phyloP scores from a whole-genome alignment of 2,329 filamentous ascomycete species.

The Alternaria gansuensis region DNA sequence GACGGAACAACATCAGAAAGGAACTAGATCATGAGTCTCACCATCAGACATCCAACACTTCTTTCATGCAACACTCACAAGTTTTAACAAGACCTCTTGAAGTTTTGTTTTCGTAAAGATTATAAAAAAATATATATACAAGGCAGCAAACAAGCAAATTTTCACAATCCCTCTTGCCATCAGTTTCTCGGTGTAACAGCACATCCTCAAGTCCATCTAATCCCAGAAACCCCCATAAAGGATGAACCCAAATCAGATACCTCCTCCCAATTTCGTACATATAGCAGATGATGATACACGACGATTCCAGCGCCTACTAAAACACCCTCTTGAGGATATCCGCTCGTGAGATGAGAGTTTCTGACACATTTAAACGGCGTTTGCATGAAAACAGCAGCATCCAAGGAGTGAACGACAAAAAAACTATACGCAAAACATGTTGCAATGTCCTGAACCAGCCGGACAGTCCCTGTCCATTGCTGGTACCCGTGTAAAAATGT shows the following conservation, averaged over 20 bases:
- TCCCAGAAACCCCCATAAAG: constrained; percentile 10
- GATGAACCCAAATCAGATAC: constrained; percentile 23
- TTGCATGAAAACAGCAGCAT: constrained; percentile 9
- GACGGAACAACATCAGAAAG: not conserved
- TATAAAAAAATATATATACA: constrained; percentile 32
- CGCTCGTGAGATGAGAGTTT: constrained; percentile 43
- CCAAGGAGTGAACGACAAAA: not conserved
- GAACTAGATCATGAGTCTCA: not conserved
- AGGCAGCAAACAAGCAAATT: constrained; percentile 17
- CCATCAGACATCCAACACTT: not conserved
- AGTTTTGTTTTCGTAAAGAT: constrained; percentile 20
- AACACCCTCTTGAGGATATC: constrained; percentile 25
- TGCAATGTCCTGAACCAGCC: constrained; percentile 16
- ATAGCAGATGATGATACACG: constrained; percentile 40
- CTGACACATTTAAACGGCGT: constrained; percentile 31
- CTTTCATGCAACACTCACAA: not conserved
- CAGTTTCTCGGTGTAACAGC: constrained; percentile 33
- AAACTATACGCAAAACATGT: constrained; percentile 18
- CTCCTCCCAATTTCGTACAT: constrained; percentile 28
- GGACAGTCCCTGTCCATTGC: constrained; percentile 30
- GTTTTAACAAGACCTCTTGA: too few relatives aligned
- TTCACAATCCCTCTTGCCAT: constrained; percentile 16
- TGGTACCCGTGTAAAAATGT: constrained; percentile 33
- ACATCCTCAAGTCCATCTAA: constrained; percentile 28
- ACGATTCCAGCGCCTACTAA: constrained; percentile 42